These are phyloP conservation scores for Nicotiana attenuata DNA, from an alignment of 257 asterid genomes.

Conservation along the genomic window DNA sequence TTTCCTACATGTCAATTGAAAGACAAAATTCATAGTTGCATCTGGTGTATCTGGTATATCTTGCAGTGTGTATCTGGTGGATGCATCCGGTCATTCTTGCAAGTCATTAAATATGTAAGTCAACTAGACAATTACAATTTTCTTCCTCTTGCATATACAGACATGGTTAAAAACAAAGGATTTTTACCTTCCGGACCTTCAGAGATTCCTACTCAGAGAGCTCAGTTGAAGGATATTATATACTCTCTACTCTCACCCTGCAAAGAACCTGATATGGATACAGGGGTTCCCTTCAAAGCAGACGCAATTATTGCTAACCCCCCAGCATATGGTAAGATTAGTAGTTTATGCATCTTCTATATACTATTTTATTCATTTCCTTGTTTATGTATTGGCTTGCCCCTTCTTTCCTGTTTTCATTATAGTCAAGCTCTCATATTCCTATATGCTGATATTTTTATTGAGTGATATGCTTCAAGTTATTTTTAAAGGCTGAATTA, in stretches of 20 bases:
- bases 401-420: background rate
- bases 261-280: slow-evolving; percentile 52
- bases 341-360: background rate
- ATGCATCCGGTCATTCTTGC: background rate
- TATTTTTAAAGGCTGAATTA: background rate
- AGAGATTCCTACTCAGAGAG: slow-evolving; percentile 61
- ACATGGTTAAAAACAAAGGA: slow-evolving; percentile 91
- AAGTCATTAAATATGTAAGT: background rate
- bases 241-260: slow-evolving; percentile 81
- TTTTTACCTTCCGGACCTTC: slow-evolving; percentile 91
- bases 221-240: slow-evolving; percentile 66
- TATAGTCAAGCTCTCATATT: background rate
- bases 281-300: slow-evolving; percentile 50
- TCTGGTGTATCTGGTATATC: background rate
- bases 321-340: slow-evolving; percentile 79
- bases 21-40: background rate
- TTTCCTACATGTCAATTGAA: background rate
- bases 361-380: background rate
- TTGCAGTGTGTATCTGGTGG: background rate
- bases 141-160: slow-evolving; percentile 30
- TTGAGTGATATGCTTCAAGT: background rate
- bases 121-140: background rate
- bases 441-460: background rate
- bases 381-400: slow-evolving; percentile 1
- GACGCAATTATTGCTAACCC: slow-evolving; percentile 94